phyloP scores from a whole-genome alignment of 108 stramenopile genomes.

The Bacterosira constricta region DNA sequence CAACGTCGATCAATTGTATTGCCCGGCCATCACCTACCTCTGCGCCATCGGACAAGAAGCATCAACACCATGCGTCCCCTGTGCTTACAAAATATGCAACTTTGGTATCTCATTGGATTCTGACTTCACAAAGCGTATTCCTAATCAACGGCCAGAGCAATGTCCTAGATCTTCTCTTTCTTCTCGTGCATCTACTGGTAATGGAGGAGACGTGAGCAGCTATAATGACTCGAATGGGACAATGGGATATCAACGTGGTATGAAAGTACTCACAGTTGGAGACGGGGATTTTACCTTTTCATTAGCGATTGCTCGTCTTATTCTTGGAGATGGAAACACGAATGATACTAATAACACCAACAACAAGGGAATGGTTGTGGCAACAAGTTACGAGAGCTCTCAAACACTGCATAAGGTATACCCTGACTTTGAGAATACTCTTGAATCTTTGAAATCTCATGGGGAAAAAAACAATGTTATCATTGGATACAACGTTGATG shows the following conservation, averaged over 20 bases:
- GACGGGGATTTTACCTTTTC: slow-evolving; percentile 95
- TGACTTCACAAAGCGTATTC: slow-evolving; percentile 57
- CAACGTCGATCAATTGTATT: slow-evolving; percentile 33
- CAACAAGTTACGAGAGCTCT: slow-evolving; percentile 78
- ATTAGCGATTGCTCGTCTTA: slow-evolving; percentile 70
- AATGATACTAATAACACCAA: neutral
- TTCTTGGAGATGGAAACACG: slow-evolving; percentile 14
- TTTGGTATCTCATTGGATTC: slow-evolving; percentile 81
- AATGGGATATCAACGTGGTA: slow-evolving; percentile 63
- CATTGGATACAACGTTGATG: slow-evolving; percentile 79
- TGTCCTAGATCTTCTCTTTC: slow-evolving; percentile 75
- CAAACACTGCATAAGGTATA: slow-evolving; percentile 69
- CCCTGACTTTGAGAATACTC: slow-evolving; percentile 58
- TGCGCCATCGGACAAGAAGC: slow-evolving; percentile 27
- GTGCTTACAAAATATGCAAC: slow-evolving; percentile 85
- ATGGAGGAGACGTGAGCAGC: neutral
- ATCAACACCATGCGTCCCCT: slow-evolving; percentile 66
- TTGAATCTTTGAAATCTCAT: slow-evolving; percentile 44
- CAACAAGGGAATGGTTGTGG: slow-evolving; percentile 43
- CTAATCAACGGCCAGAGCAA: slow-evolving; percentile 80
- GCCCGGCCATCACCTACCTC: slow-evolving; percentile 22
- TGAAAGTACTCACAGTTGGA: slow-evolving; percentile 82
- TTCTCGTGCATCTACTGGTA: neutral
- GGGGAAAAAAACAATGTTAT: slow-evolving; percentile 15
- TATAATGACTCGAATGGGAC: slow-evolving; percentile 5